Conservation (phyloP, 306 rosid species). For the Bauhinia variegata region DNA sequence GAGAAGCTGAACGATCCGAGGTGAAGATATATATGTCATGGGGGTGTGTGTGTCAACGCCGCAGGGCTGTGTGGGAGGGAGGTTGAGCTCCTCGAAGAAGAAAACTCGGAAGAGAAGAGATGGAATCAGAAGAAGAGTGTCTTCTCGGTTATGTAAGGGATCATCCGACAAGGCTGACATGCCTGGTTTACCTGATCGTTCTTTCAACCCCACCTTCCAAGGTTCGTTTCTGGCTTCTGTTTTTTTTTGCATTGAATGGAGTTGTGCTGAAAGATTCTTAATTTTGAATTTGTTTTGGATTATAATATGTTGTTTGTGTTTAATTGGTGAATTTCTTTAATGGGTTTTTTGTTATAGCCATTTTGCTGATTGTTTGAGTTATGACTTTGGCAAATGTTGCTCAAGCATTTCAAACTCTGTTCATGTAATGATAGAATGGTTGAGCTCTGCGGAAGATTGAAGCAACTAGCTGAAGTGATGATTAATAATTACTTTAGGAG, state of each 20-base stretch:
- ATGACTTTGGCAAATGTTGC: constrained; percentile 26
- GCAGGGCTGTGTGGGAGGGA: constrained; percentile 64
- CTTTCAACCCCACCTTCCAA: constrained; percentile 69
- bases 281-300: constrained; percentile 7
- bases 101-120: constrained; percentile 45
- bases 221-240: constrained; percentile 49
- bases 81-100: constrained; percentile 51
- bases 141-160: constrained; percentile 58
- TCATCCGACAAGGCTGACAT: constrained; percentile 55
- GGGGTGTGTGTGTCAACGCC: constrained; percentile 88
- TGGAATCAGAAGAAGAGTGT: constrained; percentile 52
- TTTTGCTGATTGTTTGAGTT: constrained; percentile 21
- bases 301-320: constrained; percentile 28
- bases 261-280: not conserved
- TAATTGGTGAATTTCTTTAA: constrained; percentile 30
- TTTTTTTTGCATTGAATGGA: not conserved
- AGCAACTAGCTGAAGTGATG: constrained; percentile 1
- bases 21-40: constrained; percentile 51
- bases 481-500: constrained; percentile 13
- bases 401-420: constrained; percentile 16
- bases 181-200: constrained; percentile 49
- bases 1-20: constrained; percentile 34
- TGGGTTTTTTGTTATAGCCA: constrained; percentile 15
- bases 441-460: constrained; percentile 8
- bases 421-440: constrained; percentile 23